Conservation (phyloP, 352 stramenopile species). For the Phytopythium vexans region DNA sequence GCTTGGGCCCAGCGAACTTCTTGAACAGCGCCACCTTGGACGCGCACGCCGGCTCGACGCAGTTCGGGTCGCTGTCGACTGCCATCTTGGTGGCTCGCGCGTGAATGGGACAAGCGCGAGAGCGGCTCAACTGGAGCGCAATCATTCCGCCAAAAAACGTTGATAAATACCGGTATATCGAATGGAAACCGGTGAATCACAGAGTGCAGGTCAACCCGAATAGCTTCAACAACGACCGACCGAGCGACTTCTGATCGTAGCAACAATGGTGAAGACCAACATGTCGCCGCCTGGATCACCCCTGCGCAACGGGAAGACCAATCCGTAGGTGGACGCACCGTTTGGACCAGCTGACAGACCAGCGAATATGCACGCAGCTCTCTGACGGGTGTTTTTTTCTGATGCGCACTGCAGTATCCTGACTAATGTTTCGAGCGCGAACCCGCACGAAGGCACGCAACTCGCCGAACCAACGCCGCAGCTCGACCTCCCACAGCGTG, state of each 20-base stretch:
- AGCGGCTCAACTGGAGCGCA: neutral
- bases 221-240: no score
- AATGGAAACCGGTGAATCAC: no score
- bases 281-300: slow-evolving; percentile 53
- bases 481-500: slow-evolving; percentile 74
- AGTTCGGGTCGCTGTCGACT: slow-evolving; percentile 74
- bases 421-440: slow-evolving; percentile 55
- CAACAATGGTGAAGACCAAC: slow-evolving; percentile 7
- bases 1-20: slow-evolving; percentile 57
- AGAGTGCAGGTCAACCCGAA: no score
- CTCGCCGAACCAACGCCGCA: slow-evolving; percentile 71
- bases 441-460: slow-evolving; percentile 65
- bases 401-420: slow-evolving; percentile 24
- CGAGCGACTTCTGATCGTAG: no score
- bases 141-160: slow-evolving; percentile 3
- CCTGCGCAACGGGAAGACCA: slow-evolving; percentile 12
- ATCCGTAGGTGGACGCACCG: neutral
- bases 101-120: slow-evolving; percentile 6
- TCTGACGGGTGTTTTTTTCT: neutral
- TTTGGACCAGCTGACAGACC: neutral
- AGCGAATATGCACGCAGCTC: no score
- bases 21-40: slow-evolving; percentile 87
- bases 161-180: slow-evolving; percentile 4
- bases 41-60: slow-evolving; percentile 79
- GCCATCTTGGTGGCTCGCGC: slow-evolving; percentile 15